These are phyloP conservation scores for Suillus fuscotomentosus DNA, from an alignment of 768 basidiomycete species.

Conservation along the genomic window DNA sequence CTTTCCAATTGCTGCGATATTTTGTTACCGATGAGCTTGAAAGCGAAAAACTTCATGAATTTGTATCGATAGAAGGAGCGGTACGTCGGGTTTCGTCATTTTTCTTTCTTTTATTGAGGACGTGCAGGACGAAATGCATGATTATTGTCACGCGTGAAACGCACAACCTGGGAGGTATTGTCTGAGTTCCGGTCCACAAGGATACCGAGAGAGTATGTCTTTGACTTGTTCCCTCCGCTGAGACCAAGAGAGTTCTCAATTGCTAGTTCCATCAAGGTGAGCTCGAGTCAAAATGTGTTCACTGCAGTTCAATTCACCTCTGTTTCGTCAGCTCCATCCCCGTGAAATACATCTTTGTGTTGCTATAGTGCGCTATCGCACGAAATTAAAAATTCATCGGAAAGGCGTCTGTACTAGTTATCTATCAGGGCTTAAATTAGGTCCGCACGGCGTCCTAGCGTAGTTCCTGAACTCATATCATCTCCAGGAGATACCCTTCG, in stretches of 20 bases:
- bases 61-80: constrained; percentile 67
- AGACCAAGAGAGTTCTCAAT: constrained; percentile 94
- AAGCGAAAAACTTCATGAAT: constrained; percentile 81
- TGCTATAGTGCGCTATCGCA: constrained; percentile 88
- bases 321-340: constrained; percentile 47
- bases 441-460: constrained; percentile 34
- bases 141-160: constrained; percentile 79
- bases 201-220: constrained; percentile 81
- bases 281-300: background rate
- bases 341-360: constrained; percentile 81
- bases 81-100: constrained; percentile 37
- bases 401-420: constrained; percentile 84
- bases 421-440: constrained; percentile 58
- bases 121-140: constrained; percentile 85
- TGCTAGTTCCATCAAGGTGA: constrained; percentile 65
- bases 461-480: background rate
- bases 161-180: constrained; percentile 84
- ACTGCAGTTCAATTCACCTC: background rate
- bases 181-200: constrained; percentile 73
- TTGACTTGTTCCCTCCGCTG: constrained; percentile 86
- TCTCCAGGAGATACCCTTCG: constrained; percentile 54
- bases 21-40: constrained; percentile 80
- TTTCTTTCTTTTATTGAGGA: constrained; percentile 7
- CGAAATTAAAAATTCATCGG: constrained; percentile 78
- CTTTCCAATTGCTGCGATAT: constrained; percentile 79